phyloP scores from a whole-genome alignment of 805 yeast species.

The Yarrowia bubula region DNA sequence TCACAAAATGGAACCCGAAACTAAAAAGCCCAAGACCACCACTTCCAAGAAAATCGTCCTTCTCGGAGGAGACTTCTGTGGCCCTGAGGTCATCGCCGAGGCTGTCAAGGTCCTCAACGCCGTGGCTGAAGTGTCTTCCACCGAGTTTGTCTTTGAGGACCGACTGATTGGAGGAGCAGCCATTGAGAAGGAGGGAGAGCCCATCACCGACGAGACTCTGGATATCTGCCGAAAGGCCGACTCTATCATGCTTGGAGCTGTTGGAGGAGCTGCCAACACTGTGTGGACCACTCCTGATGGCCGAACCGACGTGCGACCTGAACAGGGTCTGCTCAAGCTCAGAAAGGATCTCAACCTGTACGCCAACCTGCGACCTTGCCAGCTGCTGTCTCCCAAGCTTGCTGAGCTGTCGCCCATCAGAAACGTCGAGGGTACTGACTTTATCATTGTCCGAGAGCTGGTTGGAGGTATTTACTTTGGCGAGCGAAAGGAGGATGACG shows the following conservation, averaged over 20 bases:
- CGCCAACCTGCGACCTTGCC: conserved; percentile 96
- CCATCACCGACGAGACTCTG: conserved; percentile 81
- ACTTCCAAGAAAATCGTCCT: conserved; percentile 71
- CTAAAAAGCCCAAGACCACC: conserved; percentile 28
- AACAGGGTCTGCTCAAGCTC: conserved; percentile 90
- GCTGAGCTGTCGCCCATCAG: conserved; percentile 86
- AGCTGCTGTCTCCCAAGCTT: conserved; percentile 81
- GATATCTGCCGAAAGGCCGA: conserved; percentile 82
- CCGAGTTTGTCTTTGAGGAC: conserved; percentile 71
- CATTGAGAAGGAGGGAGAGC: conserved; percentile 92
- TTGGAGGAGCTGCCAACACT: conserved; percentile 85
- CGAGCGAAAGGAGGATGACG: conserved; percentile 88
- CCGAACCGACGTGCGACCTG: conserved; percentile 93
- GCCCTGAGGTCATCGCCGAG: conserved; percentile 83
- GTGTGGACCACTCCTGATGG: conserved; percentile 93
- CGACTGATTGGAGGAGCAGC: conserved; percentile 98
- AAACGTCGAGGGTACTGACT: conserved; percentile 85
- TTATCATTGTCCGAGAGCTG: conserved; percentile 90
- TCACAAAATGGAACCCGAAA: conserved; percentile 24
- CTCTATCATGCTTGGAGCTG: conserved; percentile 97
- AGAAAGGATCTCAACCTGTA: conserved; percentile 91
- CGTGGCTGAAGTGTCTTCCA: conserved; percentile 52
- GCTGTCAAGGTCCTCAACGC: conserved; percentile 89
- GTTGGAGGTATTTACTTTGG: conserved; percentile 99
- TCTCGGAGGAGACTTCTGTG: conserved; percentile 96